Evolutionary conservation across 768 basidiomycete species (phyloP), one percentile per base, ranked within the genome.

Genomic region (Boletus rubroflammeus): DNA sequence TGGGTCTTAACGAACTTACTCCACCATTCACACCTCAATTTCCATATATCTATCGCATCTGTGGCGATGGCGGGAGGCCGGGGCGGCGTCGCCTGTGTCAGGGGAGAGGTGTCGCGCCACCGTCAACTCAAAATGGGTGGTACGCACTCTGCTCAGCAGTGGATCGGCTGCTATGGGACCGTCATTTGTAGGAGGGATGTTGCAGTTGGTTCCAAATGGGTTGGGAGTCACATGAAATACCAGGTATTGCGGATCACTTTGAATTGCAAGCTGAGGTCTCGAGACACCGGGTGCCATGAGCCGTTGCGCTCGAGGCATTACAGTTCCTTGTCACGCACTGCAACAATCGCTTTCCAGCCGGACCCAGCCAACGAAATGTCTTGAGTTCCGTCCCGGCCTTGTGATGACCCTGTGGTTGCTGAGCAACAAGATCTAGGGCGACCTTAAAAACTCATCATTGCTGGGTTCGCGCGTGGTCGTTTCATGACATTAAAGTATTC

Each of bases 401-500:
- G 53, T 41, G 25, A 36, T 53, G 34, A 42, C 38, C n/a, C 3
- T 34, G 19, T 2, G 35, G 36, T 51, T 36, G 10, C 32, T 45
- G 39, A 29, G 32, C 23, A 25, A 48, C 44, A 45, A 42, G 47
- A 40, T 44, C 43, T 19, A 21, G 23, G 32, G 29, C 4, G n/a
- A 14, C 25, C 15, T 38, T 50, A 9, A 31, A 28, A 19, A 57
- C n/a, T n/a, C 38, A 32, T 35, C 38, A 54, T 35, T 45, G 61
- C 21, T 56, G 49, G 56, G 50, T 40, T 45, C 29, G 19, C 29
- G 41, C 46, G 45, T 54, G 51, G 38, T 11, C 17, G 15, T 39
- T 10, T 29, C 56, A 34, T 50, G 28, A 2, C n/a, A n/a, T n/a
- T n/a, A 19, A 19, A 15, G 21, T 13, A 14, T 17, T 10, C 40